Evolutionary conservation across 1,139 yeast species (phyloP), one percentile per base, ranked within the genome.

Genomic region (Scheffersomyces titani): DNA sequence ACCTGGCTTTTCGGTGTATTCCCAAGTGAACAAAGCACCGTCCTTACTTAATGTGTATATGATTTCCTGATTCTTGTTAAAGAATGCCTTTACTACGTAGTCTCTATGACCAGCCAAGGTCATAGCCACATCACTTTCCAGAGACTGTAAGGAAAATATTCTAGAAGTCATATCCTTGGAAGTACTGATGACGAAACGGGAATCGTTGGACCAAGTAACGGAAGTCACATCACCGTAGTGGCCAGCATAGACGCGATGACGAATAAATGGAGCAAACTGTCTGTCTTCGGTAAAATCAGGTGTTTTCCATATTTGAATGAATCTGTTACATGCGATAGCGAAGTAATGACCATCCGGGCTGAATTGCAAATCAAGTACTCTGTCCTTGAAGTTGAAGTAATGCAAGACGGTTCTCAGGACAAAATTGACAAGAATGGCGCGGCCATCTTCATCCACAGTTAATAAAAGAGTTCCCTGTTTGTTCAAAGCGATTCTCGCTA

Each of bases 11-110:
- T 83, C 81, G 5, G 87, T 80, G 68, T 90, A 94, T 68, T 92
- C 94, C 98, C 99, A 94, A 64, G 85, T 85, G 70, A 93, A 91
- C 56, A 94, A 76, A 0, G 99, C 98, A 52, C 99, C 99, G 69
- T 94, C 99, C 71, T 90, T 90, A 70, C 97, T 90, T 44, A 96
- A 82, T 0, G 99, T 92, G 68, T 92, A 94, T 52, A 94, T 91
- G 55, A 86, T 83, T 68, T 94, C 98, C 73, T 94, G 99, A 55
- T 89, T 84, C 16, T 82, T 82, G 63, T 90, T 88, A 76, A 96
- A 94, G 68, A 91, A 94, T 0, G 98, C 97, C 55, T 85, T 86
- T 52, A 93, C 75, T 2, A 94, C 97, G 59, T 89, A 84, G 70
- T 94, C 98, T 61, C 96, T 81, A 71, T 94, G 99, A 2, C 99